Conservation (phyloP, 2,329 filamentous ascomycete genomes). For the Ophiostoma ips region DNA sequence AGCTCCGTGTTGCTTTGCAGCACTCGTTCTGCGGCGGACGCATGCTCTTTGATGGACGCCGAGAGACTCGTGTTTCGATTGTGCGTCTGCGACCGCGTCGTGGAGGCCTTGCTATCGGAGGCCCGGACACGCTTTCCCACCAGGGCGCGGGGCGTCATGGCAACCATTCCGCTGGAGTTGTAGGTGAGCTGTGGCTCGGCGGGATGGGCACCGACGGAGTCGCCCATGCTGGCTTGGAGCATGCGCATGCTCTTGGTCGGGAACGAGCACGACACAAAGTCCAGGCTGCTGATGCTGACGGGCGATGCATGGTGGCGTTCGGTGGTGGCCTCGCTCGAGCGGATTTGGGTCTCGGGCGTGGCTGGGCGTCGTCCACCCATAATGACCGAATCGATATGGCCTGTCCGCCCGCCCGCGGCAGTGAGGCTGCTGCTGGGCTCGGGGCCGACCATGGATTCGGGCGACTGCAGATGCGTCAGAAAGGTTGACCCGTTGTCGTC, state of each 20-base stretch:
- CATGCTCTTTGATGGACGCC: constrained; percentile 65
- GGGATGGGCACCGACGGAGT: constrained; percentile 40
- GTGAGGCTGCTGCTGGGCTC: constrained; percentile 10
- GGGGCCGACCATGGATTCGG: constrained; percentile 6
- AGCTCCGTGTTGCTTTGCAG: constrained; percentile 42
- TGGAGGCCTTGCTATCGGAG: constrained; percentile 15
- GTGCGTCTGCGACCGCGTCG: constrained; percentile 36
- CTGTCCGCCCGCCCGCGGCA: constrained; percentile 27
- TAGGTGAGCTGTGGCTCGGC: constrained; percentile 37
- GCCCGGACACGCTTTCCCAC: constrained; percentile 46
- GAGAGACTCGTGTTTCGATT: constrained; percentile 80
- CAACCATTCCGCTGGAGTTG: constrained; percentile 34
- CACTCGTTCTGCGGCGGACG: constrained; percentile 30
- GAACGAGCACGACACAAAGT: constrained; percentile 50
- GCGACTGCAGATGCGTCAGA: constrained; percentile 8
- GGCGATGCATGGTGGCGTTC: constrained; percentile 33
- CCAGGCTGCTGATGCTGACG: constrained; percentile 43
- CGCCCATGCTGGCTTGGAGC: constrained; percentile 25
- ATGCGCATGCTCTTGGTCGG: constrained; percentile 36
- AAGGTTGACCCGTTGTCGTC: constrained; percentile 25
- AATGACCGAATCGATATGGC: constrained; percentile 34
- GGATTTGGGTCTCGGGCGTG: constrained; percentile 29
- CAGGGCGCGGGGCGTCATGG: constrained; percentile 43
- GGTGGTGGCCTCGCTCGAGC: constrained; percentile 15
- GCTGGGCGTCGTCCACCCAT: constrained; percentile 29